Evolutionary conservation across 2,329 filamentous ascomycete genomes (phyloP), one percentile per base, ranked within the genome.

Genomic region (Blastomyces parvus): DNA sequence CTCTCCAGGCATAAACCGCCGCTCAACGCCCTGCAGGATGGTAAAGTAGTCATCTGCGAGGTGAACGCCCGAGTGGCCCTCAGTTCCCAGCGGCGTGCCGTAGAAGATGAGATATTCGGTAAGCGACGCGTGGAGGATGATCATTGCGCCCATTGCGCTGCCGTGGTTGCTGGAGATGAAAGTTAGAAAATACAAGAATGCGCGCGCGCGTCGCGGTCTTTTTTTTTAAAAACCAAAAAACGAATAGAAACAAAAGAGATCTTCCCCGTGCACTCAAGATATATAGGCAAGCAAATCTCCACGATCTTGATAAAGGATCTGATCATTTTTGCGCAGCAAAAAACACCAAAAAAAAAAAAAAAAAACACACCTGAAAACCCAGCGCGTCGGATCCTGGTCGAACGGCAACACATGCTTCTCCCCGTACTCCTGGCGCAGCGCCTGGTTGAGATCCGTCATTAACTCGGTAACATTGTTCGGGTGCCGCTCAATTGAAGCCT

Each of bases 31-130:
- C 42, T 81, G 81, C 40, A 96, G 82, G 81, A 96, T 96, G 81
- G 92, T 85, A 82, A 96, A 96, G 82, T 94, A 96, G 81, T 96
- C 91, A 78, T 96, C 89, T 19, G 91, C 91, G 14, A 90, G 93
- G 82, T 96, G 91, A 60, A 91, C 88, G 67, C 91, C 91, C 1
- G 86, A 85, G 81, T 96, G 91, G 66, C 91, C 91, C 77, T 95
- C 91, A 14, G 91, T 96, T 70, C 91, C 91, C 69, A 92, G 78
- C 11, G 89, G 83, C 0, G 89, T 90, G 62, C 64, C 90, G 74
- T 94, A 95, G 78, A 95, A 86, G 75, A 95, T 94, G 69, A 95
- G 81, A 78, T 95, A 95, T 77, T 96, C 91, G 25, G 91, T 95
- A 66, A 96, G 81, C 72, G 85, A 90, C 60, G 89, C 88, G 73